Evolutionary conservation across 2,329 filamentous ascomycete species (phyloP).

Genomic region (Talaromyces islandicus): DNA sequence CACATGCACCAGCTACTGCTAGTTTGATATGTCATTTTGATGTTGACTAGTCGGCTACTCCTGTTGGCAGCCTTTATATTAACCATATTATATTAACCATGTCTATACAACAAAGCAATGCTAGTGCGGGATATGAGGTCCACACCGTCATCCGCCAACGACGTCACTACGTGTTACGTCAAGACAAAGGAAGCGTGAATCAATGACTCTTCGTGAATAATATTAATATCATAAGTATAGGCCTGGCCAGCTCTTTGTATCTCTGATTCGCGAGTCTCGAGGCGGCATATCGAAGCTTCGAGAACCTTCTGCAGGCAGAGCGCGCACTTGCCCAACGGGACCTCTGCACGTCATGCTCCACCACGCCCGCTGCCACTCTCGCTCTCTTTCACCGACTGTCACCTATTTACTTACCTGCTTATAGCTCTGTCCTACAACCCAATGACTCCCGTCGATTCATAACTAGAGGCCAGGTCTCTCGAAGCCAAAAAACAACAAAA

Average conservation of each 20-base stretch:
- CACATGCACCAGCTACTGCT: background rate
- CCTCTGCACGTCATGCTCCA: background rate
- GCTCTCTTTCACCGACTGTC: background rate
- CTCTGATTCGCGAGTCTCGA: background rate
- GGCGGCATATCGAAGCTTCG: constrained; percentile 4
- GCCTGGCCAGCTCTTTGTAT: background rate
- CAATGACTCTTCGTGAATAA: background rate
- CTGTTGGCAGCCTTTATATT: background rate
- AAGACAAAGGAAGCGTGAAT: background rate
- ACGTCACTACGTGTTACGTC: background rate
- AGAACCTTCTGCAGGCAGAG: constrained; percentile 1
- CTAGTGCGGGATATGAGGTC: background rate
- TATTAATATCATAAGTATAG: background rate
- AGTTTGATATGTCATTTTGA: no score
- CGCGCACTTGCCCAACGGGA: background rate
- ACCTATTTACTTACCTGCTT: background rate
- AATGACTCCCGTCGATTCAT: background rate
- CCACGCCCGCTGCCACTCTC: background rate
- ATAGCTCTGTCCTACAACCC: background rate
- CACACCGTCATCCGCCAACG: background rate
- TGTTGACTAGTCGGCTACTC: background rate
- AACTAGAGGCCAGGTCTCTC: background rate
- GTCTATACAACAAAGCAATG: no score
- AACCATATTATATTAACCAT: no score
- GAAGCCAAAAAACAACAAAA: background rate